Base-by-base conservation (phyloP, 768 basidiomycete genomes). In the Lentinula sp. region DNA sequence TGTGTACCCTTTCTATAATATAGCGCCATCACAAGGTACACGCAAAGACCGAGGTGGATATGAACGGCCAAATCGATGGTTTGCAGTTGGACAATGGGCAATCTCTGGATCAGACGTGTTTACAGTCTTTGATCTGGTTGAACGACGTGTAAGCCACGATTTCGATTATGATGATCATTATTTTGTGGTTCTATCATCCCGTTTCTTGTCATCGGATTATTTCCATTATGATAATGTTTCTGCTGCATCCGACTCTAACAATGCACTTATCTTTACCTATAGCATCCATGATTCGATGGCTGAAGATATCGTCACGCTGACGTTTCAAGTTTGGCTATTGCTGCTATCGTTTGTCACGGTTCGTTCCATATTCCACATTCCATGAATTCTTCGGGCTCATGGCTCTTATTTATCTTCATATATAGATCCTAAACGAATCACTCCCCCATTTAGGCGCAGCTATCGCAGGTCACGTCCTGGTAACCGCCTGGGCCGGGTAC, bases 381-480 rank as follows among this genome's bases (percentile, higher is more conserved):
- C 35, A 23, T 32, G 6, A 18, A 50, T 35, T 53, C 52, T 35
- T 15, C 2, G 3, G 20, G 10, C 28, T 32, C 59, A 60, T 51
- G 63, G 57, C 33, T 50, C 15, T 42, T 15, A 9, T 48, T 6
- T 13, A 53, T 12, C 13, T 41, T 12, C 46, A 7, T 33, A 13
- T 59, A 35, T 57, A 84, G 83, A 71, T 85, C 46, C 60, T 82
- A 52, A 77, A 75, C 57, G 81, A 84, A 65, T 82, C 81, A 0
- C 73, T 81, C 41, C 83, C 83, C 6, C 81, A 83, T 64, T 71
- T 84, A 45, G 76, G 74, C 2, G 79, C 81, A 35, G 75, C 77
- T 2, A 61, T 85, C 9, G 72, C 72, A 20, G 81, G 79, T 4
- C 82, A 83, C 61, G 65, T 76, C 18, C 67, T 85, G 9, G 76